Percentiles rank a stretch among this genome's conserved stretches.
Conservation (phyloP, 495 filamentous ascomycete genomes). For the Penicillium paradoxum region DNA sequence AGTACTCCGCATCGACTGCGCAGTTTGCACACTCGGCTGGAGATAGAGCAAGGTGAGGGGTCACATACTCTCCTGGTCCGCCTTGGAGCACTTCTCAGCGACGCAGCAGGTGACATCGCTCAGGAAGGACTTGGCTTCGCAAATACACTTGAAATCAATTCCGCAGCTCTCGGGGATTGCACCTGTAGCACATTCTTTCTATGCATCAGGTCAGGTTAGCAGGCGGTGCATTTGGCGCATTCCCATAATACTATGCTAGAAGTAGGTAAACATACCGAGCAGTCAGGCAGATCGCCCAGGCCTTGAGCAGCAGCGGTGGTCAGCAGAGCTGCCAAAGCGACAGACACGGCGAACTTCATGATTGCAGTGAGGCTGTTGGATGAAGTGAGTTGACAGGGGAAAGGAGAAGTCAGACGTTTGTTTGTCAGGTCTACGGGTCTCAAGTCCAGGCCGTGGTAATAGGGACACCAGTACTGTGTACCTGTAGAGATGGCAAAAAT, state of each 20-base stretch:
- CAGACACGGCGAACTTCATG: constrained; percentile 37
- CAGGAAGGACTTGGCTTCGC: constrained; percentile 55
- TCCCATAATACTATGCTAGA: neutral
- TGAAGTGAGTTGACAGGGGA: neutral
- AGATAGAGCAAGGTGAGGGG: neutral
- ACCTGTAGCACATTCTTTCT: constrained; percentile 52
- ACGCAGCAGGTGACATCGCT: constrained; percentile 64
- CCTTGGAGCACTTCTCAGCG: constrained; percentile 42
- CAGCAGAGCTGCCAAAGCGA: constrained; percentile 30
- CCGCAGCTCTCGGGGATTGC: constrained; percentile 50
- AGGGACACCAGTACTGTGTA: neutral
- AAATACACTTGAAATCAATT: constrained; percentile 64
- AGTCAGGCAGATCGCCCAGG: constrained; percentile 43
- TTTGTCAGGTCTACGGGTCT: constrained; percentile 2
- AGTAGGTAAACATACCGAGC: constrained; percentile 35
- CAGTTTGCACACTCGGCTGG: neutral
- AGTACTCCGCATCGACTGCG: neutral
- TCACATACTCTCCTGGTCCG: constrained; percentile 54
- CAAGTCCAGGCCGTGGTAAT: neutral
- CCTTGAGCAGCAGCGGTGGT: constrained; percentile 37
- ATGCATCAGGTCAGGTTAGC: constrained; percentile 3
- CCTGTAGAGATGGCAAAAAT: neutral
- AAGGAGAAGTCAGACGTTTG: neutral
- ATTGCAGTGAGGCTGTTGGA: neutral
- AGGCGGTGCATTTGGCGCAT: neutral